These are phyloP conservation scores for Sugiyamaella paludigena DNA, from an alignment of 1,139 yeast genomes.

Conservation along the genomic window DNA sequence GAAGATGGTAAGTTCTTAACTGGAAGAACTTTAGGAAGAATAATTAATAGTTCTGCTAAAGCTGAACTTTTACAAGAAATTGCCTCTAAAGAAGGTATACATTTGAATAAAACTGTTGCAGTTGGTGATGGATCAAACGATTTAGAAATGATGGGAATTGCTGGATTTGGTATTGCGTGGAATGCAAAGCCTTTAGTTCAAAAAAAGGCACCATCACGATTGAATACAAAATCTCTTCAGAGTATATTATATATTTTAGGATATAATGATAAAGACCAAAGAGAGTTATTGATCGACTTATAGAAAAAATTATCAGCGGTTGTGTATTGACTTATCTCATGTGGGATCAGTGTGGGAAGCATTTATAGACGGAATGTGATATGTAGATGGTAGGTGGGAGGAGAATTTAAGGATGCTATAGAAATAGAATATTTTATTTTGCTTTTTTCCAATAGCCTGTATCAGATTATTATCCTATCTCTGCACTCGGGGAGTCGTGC, in stretches of 20 bases:
- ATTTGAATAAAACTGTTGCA: conserved; percentile 59
- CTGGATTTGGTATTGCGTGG: conserved; percentile 97
- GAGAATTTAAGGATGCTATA: too few species aligned
- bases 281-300: conserved; percentile 11
- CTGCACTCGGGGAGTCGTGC: too few species aligned
- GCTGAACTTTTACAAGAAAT: conserved; percentile 69
- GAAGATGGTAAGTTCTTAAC: conserved; percentile 45
- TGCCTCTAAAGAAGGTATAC: conserved; percentile 61
- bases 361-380: too few species aligned
- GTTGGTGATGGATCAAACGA: conserved; percentile 99
- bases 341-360: too few species aligned
- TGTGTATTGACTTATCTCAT: too few species aligned
- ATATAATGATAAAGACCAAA: conserved; percentile 54
- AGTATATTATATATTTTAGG: conserved; percentile 85
- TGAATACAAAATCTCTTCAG: conserved; percentile 66
- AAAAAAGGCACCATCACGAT: conserved; percentile 68
- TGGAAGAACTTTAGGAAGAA: conserved; percentile 64
- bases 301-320: too few species aligned
- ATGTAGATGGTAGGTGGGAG: too few species aligned
- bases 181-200: conserved; percentile 95
- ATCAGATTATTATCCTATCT: too few species aligned
- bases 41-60: conserved; percentile 84
- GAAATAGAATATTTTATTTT: too few species aligned
- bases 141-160: conserved; percentile 83
- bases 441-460: too few species aligned